Percentiles rank a stretch among this genome's conserved stretches.
Conservation (phyloP, 176 grass and related monocot species). For the Carex kokanica region DNA sequence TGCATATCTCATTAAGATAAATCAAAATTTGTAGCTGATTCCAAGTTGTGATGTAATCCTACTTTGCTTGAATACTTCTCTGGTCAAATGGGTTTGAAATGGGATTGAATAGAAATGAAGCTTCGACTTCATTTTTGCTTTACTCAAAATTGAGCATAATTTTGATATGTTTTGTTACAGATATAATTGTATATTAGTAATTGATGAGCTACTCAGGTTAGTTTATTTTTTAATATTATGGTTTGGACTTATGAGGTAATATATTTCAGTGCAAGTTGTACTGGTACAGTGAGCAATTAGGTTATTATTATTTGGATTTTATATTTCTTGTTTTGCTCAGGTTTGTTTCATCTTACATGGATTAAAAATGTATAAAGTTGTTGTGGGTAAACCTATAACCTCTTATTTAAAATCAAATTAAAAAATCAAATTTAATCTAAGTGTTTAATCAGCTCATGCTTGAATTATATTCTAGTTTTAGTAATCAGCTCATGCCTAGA, state of each 20-base stretch:
- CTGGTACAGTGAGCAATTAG: not conserved
- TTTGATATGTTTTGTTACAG: slow-evolving; percentile 8
- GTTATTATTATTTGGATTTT: not conserved
- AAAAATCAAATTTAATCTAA: no score
- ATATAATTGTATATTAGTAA: not conserved
- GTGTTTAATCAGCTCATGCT: no score
- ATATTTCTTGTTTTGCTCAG: not conserved
- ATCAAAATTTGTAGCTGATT: no score
- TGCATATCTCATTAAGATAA: no score
- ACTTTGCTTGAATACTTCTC: not conserved
- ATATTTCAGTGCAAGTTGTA: not conserved
- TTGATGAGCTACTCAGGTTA: slow-evolving; percentile 21
- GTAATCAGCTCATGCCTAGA: not conserved
- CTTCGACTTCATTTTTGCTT: slow-evolving; percentile 34
- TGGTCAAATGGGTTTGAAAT: slow-evolving; percentile 49
- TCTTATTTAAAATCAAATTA: not conserved
- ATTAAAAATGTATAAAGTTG: not conserved
- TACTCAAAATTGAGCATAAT: slow-evolving; percentile 43
- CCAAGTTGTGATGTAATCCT: no score
- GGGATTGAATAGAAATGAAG: slow-evolving; percentile 45
- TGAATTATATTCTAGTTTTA: not conserved
- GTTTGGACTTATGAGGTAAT: not conserved
- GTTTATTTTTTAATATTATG: slow-evolving; percentile 8
- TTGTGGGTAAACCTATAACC: not conserved
- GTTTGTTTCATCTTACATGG: not conserved